These are phyloP conservation scores for Quercus tomentella DNA, from an alignment of 331 rosid species.

Conservation along the genomic window DNA sequence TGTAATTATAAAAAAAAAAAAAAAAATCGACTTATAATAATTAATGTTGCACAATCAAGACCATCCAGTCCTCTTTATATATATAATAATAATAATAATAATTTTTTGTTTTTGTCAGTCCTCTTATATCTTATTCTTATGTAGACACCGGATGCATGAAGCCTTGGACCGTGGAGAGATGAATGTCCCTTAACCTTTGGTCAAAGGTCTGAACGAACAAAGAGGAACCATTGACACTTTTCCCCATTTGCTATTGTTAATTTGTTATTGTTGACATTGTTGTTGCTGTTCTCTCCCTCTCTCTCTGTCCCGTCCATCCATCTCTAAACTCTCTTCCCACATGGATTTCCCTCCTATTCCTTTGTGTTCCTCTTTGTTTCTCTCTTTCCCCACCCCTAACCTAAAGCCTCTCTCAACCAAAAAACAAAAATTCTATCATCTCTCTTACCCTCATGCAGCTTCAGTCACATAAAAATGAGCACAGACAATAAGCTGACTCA, in stretches of 20 bases:
- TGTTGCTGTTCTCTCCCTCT: slow-evolving; percentile 8
- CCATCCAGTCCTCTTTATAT: no score
- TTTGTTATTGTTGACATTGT: neutral
- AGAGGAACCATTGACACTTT: slow-evolving; percentile 20
- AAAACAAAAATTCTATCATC: neutral
- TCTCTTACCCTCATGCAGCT: slow-evolving; percentile 23
- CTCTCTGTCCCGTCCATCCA: slow-evolving; percentile 37
- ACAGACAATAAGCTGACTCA: neutral
- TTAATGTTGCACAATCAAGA: no score
- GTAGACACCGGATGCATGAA: neutral
- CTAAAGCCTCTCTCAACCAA: slow-evolving; percentile 13
- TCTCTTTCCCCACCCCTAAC: slow-evolving; percentile 6
- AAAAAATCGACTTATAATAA: no score
- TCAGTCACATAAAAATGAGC: slow-evolving; percentile 7
- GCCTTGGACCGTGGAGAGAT: neutral
- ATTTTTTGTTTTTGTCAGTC: no score
- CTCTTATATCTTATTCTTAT: neutral
- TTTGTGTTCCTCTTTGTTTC: neutral
- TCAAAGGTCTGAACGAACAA: slow-evolving; percentile 17
- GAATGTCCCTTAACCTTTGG: neutral
- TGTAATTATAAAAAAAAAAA: no score
- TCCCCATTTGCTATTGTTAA: neutral
- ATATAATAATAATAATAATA: no score
- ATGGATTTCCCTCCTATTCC: no score
- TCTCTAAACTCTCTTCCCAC: slow-evolving; percentile 27